Conservation (phyloP, 164 flowering plant genomes). For the Echeveria elegans region DNA sequence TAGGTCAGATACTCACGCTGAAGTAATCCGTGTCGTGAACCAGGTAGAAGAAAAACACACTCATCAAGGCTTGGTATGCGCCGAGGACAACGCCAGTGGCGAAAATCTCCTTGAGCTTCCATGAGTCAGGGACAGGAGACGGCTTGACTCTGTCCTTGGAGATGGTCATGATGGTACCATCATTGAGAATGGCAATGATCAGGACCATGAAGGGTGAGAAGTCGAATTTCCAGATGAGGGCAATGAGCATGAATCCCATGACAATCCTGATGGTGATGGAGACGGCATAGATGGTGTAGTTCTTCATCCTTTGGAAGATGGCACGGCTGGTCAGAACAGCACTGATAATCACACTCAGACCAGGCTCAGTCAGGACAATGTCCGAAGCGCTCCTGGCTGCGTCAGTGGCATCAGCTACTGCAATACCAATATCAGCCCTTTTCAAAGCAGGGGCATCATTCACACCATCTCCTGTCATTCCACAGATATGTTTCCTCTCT, state of each 20-base stretch:
- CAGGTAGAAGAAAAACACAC: constrained; percentile 58
- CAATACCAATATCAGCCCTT: constrained; percentile 81
- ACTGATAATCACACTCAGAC: constrained; percentile 75
- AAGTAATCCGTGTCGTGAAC: constrained; percentile 49
- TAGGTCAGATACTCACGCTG: constrained; percentile 29
- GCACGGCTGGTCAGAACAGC: constrained; percentile 87
- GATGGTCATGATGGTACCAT: constrained; percentile 94
- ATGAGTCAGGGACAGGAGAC: constrained; percentile 81
- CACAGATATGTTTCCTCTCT: constrained; percentile 72
- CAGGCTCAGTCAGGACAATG: constrained; percentile 81
- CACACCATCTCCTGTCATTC: constrained; percentile 87
- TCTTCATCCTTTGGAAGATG: constrained; percentile 93
- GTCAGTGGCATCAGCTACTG: constrained; percentile 89
- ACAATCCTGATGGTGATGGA: constrained; percentile 89
- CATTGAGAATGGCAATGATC: constrained; percentile 76
- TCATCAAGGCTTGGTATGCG: constrained; percentile 53
- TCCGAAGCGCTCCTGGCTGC: constrained; percentile 88
- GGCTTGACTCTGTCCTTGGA: constrained; percentile 92
- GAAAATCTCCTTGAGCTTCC: constrained; percentile 74
- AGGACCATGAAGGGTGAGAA: constrained; percentile 91
- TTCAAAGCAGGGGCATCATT: constrained; percentile 83
- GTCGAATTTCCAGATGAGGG: constrained; percentile 83
- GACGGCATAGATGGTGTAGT: constrained; percentile 91
- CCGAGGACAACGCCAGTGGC: constrained; percentile 71
- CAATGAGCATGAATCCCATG: constrained; percentile 70